Evolutionary conservation across 1,284 basidiomycete genomes (phyloP).

Genomic region (Leccinum insolens): DNA sequence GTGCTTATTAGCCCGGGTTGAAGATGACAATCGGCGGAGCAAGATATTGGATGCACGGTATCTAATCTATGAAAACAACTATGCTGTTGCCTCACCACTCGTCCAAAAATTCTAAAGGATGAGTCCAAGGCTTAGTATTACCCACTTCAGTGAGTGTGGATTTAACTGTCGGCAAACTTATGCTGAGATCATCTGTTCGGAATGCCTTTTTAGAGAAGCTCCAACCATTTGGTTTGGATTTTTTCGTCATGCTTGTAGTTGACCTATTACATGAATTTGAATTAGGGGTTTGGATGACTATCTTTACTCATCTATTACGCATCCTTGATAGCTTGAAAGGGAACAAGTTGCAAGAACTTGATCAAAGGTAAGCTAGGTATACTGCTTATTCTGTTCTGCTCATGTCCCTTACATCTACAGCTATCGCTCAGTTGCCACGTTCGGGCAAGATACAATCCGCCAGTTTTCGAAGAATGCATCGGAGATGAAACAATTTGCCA

Average conservation of each 20-base stretch:
- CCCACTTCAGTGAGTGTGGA: neutral
- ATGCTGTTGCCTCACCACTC: neutral
- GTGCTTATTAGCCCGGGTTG: too few species aligned
- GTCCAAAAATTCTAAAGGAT: neutral
- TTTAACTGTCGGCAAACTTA: neutral
- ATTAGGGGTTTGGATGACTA: neutral
- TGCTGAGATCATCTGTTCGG: neutral
- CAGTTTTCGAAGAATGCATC: neutral
- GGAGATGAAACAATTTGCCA: neutral
- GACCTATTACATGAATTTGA: neutral
- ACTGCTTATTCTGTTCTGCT: too few species aligned
- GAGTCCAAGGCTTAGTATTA: neutral
- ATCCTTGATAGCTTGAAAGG: neutral
- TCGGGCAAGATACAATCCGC: neutral
- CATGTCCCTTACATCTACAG: neutral
- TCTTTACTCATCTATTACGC: neutral
- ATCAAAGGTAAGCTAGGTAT: neutral
- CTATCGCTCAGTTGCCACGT: too few species aligned
- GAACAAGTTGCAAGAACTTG: neutral
- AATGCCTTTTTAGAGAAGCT: neutral
- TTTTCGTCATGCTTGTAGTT: neutral
- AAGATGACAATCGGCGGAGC: too few species aligned
- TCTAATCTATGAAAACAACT: neutral
- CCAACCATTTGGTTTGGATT: neutral
- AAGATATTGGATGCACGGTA: neutral